Conservation (phyloP, 2,329 filamentous ascomycete species). For the Aurifilum marmelostoma region DNA sequence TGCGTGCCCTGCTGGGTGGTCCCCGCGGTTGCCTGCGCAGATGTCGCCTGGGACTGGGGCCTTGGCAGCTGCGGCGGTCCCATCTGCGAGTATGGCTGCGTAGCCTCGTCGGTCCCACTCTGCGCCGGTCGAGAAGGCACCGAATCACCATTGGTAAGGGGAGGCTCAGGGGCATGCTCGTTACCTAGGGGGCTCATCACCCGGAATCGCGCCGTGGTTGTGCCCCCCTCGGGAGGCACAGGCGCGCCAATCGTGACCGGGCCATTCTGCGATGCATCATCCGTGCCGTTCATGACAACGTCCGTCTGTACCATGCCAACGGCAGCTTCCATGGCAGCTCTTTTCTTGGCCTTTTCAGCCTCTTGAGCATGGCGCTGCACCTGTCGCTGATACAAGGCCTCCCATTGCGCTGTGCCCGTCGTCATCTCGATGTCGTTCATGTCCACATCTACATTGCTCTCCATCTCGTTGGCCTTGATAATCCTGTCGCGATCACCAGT, state of each 20-base stretch:
- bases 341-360: conserved; percentile 66
- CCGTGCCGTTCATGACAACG: conserved; percentile 11
- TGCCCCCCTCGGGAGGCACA: conserved; percentile 56
- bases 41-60: conserved; percentile 34
- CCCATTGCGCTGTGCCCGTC: conserved; percentile 50
- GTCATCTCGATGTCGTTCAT: conserved; percentile 75
- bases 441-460: conserved; percentile 93
- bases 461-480: conserved; percentile 86
- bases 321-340: conserved; percentile 61
- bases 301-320: conserved; percentile 49
- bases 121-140: conserved; percentile 50
- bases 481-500: conserved; percentile 81
- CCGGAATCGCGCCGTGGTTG: conserved; percentile 58
- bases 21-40: conserved; percentile 45
- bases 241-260: conserved; percentile 66
- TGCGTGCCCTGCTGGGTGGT: conserved; percentile 42
- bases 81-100: conserved; percentile 54
- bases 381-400: conserved; percentile 70
- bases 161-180: conserved; percentile 51
- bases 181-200: conserved; percentile 63
- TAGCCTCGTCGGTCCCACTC: conserved; percentile 59
- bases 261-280: conserved; percentile 32
- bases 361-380: conserved; percentile 63
- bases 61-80: conserved; percentile 50
- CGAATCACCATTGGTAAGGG: conserved; percentile 60